Evolutionary conservation across 2,329 filamentous ascomycete species (phyloP).

Genomic region (Colletotrichum godetiae): DNA sequence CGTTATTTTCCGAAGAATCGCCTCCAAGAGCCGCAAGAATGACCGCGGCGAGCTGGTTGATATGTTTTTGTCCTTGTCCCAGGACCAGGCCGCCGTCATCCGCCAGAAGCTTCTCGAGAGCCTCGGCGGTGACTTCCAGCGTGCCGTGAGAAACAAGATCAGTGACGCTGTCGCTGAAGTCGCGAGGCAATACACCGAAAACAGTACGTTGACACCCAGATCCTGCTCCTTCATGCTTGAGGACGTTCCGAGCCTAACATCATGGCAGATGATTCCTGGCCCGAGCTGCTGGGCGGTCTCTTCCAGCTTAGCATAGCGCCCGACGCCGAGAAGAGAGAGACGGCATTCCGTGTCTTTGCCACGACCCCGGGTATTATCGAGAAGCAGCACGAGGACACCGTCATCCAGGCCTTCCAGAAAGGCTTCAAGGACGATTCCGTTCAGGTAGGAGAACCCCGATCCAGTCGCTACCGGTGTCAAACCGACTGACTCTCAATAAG

Average conservation of each 20-base stretch:
- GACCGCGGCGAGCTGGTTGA: slow-evolving; percentile 79
- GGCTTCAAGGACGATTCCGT: slow-evolving; percentile 92
- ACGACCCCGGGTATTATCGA: slow-evolving; percentile 96
- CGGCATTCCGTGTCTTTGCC: slow-evolving; percentile 93
- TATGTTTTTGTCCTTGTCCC: slow-evolving; percentile 83
- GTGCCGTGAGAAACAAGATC: slow-evolving; percentile 89
- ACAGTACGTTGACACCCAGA: slow-evolving; percentile 68
- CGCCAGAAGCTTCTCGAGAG: slow-evolving; percentile 85
- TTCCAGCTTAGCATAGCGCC: slow-evolving; percentile 91
- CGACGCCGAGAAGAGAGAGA: slow-evolving; percentile 87
- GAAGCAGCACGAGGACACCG: slow-evolving; percentile 92
- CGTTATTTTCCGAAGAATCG: slow-evolving; percentile 93
- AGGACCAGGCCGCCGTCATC: slow-evolving; percentile 81
- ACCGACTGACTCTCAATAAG: slow-evolving; percentile 51
- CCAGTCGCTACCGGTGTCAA: background rate
- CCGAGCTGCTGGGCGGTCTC: slow-evolving; percentile 85
- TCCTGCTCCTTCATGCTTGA: background rate
- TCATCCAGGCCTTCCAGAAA: slow-evolving; percentile 87
- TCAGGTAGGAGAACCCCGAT: slow-evolving; percentile 60
- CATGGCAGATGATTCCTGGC: slow-evolving; percentile 81
- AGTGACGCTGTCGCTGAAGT: slow-evolving; percentile 98
- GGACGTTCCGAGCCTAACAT: slow-evolving; percentile 6
- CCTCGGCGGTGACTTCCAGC: slow-evolving; percentile 77
- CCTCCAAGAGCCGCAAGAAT: slow-evolving; percentile 87
- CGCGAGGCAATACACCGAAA: slow-evolving; percentile 93